Base-by-base conservation (phyloP, 108 stramenopile genomes). In the Bacterosira constricta region DNA sequence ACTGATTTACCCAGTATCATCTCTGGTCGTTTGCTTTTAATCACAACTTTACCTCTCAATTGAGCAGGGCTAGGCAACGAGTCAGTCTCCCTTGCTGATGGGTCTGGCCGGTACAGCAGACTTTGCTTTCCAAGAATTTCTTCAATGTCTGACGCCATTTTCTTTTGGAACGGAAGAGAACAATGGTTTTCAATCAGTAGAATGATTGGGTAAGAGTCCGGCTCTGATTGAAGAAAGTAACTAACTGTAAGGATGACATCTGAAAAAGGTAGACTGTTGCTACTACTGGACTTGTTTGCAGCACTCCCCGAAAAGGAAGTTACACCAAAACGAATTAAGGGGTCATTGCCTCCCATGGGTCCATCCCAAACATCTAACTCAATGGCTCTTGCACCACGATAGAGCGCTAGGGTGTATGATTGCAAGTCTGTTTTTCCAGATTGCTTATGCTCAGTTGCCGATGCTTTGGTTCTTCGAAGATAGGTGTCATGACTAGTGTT, bases 311-410 rank as follows among this genome's bases (percentile, higher is more conserved):
- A 32, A 59, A 76, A 65, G 7, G 69, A 71, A 1, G 59, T 46
- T 1, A 50, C 15, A 12, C 67, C 76, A 20, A 55, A 62, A 37
- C 65, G 49, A 60, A 71, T 59, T 27, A 86, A 64, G n/a, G 87
- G 86, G 1, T 87, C 87, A 57, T 74, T 55, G 1, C 56, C 54
- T 27, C 57, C 67, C 8, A 20, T 13, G 8, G 34, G 23, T 21
- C 90, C 91, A 77, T 98, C 96, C 91, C 92, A 98, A 46, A 96
- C 88, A 75, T 97, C 96, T 23, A 99, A 47, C 71, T 99, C 98
- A 18, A 99, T 77, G 50, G 95, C 95, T 44, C 88, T 79, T 5
- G 86, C 87, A 18, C 91, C 91, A 18, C 91, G 89, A 51, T 81
- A 73, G 27, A 93, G 55, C 4, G 91, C 91, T 6, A 79, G 70